phyloP scores from a whole-genome alignment of 2,329 filamentous ascomycete species.

The Trichoderma brevicompactum region DNA sequence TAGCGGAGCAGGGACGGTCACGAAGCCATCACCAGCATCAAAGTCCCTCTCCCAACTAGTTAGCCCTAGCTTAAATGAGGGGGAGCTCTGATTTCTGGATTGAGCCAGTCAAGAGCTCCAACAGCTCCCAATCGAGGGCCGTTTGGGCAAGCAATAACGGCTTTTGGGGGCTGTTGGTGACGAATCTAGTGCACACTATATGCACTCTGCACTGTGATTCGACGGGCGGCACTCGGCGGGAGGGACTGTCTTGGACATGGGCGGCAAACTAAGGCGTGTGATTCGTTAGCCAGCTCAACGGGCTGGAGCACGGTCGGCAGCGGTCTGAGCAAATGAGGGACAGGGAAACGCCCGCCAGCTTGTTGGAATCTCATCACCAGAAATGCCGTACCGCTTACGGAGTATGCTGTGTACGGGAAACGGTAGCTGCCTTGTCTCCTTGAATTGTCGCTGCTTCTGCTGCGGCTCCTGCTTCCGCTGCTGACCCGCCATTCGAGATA shows the following conservation, averaged over 20 bases:
- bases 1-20: background rate
- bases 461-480: background rate
- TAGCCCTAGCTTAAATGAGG: constrained; percentile 4
- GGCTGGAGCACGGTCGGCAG: background rate
- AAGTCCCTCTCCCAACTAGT: background rate
- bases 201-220: constrained; percentile 31
- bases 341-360: background rate
- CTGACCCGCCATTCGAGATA: background rate
- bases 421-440: no score
- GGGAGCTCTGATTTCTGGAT: constrained; percentile 1
- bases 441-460: background rate
- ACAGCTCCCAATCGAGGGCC: constrained; percentile 16
- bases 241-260: constrained; percentile 27
- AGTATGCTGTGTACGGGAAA: no score
- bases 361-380: constrained; percentile 4
- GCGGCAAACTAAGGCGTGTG: constrained; percentile 32
- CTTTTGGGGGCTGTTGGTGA: constrained; percentile 27
- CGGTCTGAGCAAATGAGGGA: constrained; percentile 13
- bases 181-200: background rate
- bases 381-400: background rate
- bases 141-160: constrained; percentile 13
- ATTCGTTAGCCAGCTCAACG: constrained; percentile 30
- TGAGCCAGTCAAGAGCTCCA: constrained; percentile 25
- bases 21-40: background rate
- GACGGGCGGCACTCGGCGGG: constrained; percentile 22